These are phyloP conservation scores for Fusarium burgessii DNA, from an alignment of 2,329 filamentous ascomycete genomes.

Conservation along the genomic window DNA sequence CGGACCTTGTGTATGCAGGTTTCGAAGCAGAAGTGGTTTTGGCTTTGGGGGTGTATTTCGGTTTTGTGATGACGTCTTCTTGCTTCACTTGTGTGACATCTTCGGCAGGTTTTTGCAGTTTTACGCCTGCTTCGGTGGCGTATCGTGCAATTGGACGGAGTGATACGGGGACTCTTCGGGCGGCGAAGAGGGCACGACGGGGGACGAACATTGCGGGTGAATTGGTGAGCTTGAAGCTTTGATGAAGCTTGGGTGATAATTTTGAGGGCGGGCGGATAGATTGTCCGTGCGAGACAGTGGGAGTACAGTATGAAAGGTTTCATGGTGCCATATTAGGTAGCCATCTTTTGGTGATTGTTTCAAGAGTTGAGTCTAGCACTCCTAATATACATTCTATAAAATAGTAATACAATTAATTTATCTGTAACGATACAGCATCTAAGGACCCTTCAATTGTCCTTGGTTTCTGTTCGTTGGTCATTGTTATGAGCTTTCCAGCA, in stretches of 20 bases:
- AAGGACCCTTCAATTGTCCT: constrained; percentile 64
- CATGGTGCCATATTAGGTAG: not conserved
- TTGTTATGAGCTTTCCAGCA: constrained; percentile 96
- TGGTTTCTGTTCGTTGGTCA: constrained; percentile 81
- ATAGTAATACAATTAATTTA: not conserved
- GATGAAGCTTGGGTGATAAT: constrained; percentile 18
- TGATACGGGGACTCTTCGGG: constrained; percentile 30
- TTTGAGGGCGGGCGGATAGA: constrained; percentile 34
- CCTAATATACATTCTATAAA: constrained; percentile 1
- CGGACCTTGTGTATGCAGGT: not conserved
- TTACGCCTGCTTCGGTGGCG: constrained; percentile 38
- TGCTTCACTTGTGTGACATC: constrained; percentile 28
- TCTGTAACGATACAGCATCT: not conserved
- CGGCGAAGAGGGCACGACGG: constrained; percentile 40
- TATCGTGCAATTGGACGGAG: constrained; percentile 42
- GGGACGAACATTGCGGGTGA: constrained; percentile 46
- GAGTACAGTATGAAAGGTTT: not conserved
- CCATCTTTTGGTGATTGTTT: not conserved
- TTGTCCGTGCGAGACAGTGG: constrained; percentile 32
- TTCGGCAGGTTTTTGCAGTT: constrained; percentile 31
- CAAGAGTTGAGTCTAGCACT: not conserved
- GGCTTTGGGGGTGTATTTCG: not conserved
- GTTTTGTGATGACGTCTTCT: constrained; percentile 18
- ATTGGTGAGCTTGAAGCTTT: constrained; percentile 1
- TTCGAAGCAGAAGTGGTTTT: not conserved